Conservation (phyloP, 2,329 filamentous ascomycete species). For the Colletotrichum orbiculare region DNA sequence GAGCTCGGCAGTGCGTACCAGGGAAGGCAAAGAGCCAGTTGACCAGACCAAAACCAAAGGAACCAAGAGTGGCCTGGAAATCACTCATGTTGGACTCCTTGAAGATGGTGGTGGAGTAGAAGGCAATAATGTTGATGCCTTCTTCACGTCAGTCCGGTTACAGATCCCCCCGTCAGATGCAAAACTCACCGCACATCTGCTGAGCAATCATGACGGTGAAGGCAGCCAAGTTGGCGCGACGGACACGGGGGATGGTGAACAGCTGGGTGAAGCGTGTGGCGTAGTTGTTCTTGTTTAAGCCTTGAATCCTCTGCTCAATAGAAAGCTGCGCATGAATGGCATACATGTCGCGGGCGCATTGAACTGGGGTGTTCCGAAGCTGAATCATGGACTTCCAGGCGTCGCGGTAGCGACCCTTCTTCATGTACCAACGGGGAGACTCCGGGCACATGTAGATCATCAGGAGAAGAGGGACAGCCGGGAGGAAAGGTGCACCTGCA, state of each 20-base stretch:
- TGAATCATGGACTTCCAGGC: constrained; percentile 67
- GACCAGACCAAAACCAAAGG: constrained; percentile 63
- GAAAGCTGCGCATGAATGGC: constrained; percentile 73
- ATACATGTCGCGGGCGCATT: constrained; percentile 71
- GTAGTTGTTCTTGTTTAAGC: constrained; percentile 63
- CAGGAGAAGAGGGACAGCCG: constrained; percentile 64
- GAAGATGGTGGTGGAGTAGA: constrained; percentile 77
- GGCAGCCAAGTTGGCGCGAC: constrained; percentile 79
- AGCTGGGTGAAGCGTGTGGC: constrained; percentile 71
- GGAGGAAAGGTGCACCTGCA: constrained; percentile 40
- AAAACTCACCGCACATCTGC: constrained; percentile 68
- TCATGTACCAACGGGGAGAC: constrained; percentile 74
- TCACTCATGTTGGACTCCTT: constrained; percentile 64
- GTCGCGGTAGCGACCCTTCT: constrained; percentile 70
- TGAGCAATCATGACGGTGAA: constrained; percentile 84
- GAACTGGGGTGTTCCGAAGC: constrained; percentile 65
- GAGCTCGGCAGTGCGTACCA: constrained; percentile 36
- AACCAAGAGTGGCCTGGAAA: constrained; percentile 63
- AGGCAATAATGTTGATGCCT: constrained; percentile 78
- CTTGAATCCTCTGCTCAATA: constrained; percentile 62
- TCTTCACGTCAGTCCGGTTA: background rate
- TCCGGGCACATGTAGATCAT: constrained; percentile 75
- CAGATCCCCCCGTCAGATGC: background rate
- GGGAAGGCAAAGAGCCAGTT: constrained; percentile 71
- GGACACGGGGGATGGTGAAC: constrained; percentile 76